Percentiles rank a stretch among this genome's conserved stretches.
Conservation (phyloP, 2,329 filamentous ascomycete genomes). For the Colletotrichum tanaceti region DNA sequence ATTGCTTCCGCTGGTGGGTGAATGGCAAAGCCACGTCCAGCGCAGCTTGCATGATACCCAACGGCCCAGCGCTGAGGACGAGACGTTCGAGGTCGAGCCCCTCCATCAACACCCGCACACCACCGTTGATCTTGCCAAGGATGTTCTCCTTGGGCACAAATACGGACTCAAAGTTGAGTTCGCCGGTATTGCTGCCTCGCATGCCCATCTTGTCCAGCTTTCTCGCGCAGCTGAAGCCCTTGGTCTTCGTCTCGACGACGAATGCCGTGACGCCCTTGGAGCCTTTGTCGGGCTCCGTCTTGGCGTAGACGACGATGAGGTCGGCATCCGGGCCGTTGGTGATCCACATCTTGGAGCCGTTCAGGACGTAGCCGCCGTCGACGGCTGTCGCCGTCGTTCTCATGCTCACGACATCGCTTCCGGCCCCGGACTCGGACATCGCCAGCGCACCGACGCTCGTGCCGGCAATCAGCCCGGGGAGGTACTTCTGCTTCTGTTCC, state of each 20-base stretch:
- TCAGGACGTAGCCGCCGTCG: slow-evolving; percentile 86
- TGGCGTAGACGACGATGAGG: slow-evolving; percentile 94
- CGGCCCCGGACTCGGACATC: slow-evolving; percentile 93
- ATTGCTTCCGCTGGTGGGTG: slow-evolving; percentile 89
- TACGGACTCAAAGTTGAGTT: slow-evolving; percentile 89
- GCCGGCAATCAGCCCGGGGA: slow-evolving; percentile 85
- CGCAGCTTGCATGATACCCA: slow-evolving; percentile 94
- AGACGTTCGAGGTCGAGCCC: slow-evolving; percentile 94
- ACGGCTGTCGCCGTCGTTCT: slow-evolving; percentile 83
- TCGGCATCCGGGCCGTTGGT: slow-evolving; percentile 98
- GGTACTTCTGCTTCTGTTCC: slow-evolving; percentile 82
- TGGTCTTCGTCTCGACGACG: slow-evolving; percentile 76
- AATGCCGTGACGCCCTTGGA: slow-evolving; percentile 97
- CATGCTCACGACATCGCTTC: slow-evolving; percentile 96
- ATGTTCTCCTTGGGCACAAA: slow-evolving; percentile 88
- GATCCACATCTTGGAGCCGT: slow-evolving; percentile 99
- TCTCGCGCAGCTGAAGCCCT: slow-evolving; percentile 86
- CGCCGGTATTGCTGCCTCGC: slow-evolving; percentile 95
- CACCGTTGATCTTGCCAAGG: slow-evolving; percentile 81
- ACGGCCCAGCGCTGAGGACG: slow-evolving; percentile 88
- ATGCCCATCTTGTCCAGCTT: slow-evolving; percentile 99
- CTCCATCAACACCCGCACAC: slow-evolving; percentile 94
- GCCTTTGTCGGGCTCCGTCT: slow-evolving; percentile 82
- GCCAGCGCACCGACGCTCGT: slow-evolving; percentile 87
- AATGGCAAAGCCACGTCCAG: slow-evolving; percentile 90